Percentiles rank a stretch among this genome's conserved stretches.
Evolutionary conservation across 2,329 filamentous ascomycete genomes (phyloP).

Genomic region (Shiraia bambusicola): DNA sequence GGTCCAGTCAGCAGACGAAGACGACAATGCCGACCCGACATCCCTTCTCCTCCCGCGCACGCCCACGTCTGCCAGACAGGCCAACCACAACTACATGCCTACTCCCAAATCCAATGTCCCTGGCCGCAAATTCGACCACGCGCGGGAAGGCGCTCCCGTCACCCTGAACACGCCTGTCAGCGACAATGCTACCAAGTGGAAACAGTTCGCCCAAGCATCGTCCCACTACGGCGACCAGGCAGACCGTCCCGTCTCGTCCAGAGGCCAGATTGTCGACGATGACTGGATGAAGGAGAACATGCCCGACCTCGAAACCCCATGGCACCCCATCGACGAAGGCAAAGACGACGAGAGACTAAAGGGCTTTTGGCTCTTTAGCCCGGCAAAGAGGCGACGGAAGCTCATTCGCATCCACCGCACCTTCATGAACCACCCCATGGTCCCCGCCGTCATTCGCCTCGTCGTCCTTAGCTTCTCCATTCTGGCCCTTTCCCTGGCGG

Average conservation of each 20-base stretch:
- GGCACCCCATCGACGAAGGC: conserved; percentile 58
- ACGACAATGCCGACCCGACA: conserved; percentile 35
- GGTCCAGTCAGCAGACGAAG: conserved; percentile 43
- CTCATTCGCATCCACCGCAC: conserved; percentile 65
- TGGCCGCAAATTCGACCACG: conserved; percentile 45
- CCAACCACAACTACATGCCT: conserved; percentile 43
- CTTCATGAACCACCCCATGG: conserved; percentile 77
- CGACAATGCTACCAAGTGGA: conserved; percentile 44
- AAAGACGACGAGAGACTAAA: conserved; percentile 51
- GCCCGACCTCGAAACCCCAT: conserved; percentile 50
- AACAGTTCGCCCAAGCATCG: conserved; percentile 40
- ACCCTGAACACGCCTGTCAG: conserved; percentile 37
- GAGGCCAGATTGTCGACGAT: conserved; percentile 43
- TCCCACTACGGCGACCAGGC: conserved; percentile 22
- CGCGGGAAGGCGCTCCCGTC: conserved; percentile 41
- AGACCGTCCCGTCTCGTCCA: conserved; percentile 29
- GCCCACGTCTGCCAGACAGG: conserved; percentile 35
- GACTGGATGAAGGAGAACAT: conserved; percentile 54
- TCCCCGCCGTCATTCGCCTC: conserved; percentile 80
- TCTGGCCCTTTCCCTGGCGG: conserved; percentile 76
- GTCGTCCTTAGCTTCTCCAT: conserved; percentile 81
- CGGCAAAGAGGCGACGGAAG: conserved; percentile 53
- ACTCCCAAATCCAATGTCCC: conserved; percentile 42
- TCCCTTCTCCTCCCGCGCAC: conserved; percentile 39
- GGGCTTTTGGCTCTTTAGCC: conserved; percentile 52